Percentiles rank a stretch among this genome's conserved stretches.
Evolutionary conservation across 345 rosid genomes (phyloP).

Genomic region (Linum usitatissimum): DNA sequence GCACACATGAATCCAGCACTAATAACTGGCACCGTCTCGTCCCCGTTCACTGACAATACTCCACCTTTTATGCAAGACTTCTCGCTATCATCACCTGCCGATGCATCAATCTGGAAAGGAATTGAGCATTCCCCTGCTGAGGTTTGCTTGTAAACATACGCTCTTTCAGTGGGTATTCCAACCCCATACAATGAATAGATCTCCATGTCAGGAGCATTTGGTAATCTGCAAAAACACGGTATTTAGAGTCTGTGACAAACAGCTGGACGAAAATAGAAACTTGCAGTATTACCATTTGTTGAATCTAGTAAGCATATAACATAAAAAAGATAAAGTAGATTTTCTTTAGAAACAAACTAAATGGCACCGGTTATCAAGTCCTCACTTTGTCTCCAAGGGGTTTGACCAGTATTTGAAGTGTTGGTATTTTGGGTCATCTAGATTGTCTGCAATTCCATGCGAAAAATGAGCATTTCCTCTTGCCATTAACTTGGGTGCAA

Average conservation of each 20-base stretch:
- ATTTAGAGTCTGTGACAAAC: too few species aligned
- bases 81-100: slow-evolving; percentile 28
- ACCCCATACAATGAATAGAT: slow-evolving; percentile 56
- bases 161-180: slow-evolving; percentile 62
- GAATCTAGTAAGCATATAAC: too few species aligned
- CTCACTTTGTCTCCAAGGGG: slow-evolving; percentile 89
- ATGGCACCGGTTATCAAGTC: background rate
- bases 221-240: slow-evolving; percentile 35
- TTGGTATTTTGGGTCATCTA: slow-evolving; percentile 71
- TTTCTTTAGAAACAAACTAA: too few species aligned
- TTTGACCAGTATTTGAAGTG: slow-evolving; percentile 92
- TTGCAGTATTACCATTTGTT: background rate
- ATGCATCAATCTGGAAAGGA: slow-evolving; percentile 50
- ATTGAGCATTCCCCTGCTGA: slow-evolving; percentile 41
- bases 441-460: slow-evolving; percentile 82
- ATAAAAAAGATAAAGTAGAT: too few species aligned
- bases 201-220: slow-evolving; percentile 65
- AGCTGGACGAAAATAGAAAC: too few species aligned
- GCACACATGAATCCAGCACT: slow-evolving; percentile 75
- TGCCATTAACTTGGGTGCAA: slow-evolving; percentile 93
- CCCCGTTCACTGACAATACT: slow-evolving; percentile 41
- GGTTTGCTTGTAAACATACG: slow-evolving; percentile 49
- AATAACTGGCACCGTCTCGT: slow-evolving; percentile 48
- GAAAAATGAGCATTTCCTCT: slow-evolving; percentile 87
- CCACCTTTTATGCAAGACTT: slow-evolving; percentile 43